Conservation (phyloP, 805 yeast genomes). For the Barnettozyma sp. region DNA sequence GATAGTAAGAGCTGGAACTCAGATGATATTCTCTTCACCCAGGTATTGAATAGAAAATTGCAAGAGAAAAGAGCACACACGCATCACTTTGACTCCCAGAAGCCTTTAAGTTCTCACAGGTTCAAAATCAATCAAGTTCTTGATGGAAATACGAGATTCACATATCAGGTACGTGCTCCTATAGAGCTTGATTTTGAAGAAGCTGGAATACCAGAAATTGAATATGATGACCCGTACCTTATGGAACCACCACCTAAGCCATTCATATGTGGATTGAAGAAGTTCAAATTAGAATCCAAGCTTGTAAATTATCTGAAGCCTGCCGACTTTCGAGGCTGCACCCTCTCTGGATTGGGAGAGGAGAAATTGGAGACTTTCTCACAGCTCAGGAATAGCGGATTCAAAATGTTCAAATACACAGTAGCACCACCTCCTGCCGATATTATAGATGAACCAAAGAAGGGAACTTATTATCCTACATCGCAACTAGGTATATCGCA, state of each 20-base stretch:
- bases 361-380: too few relatives aligned
- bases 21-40: conserved; percentile 13
- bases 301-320: conserved; percentile 29
- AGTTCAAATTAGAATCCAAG: conserved; percentile 40
- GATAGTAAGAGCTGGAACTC: not conserved
- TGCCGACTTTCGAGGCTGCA: conserved; percentile 23
- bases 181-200: conserved; percentile 35
- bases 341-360: too few relatives aligned
- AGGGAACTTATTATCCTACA: conserved; percentile 10
- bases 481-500: conserved; percentile 50
- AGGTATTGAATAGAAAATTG: conserved; percentile 5
- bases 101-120: not conserved
- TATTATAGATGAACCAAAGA: conserved; percentile 22
- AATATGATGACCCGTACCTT: conserved; percentile 60
- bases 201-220: conserved; percentile 41
- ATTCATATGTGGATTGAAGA: conserved; percentile 60
- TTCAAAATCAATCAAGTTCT: not conserved
- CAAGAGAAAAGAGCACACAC: conserved; percentile 10
- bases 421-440: conserved; percentile 42
- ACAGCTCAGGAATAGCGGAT: too few relatives aligned
- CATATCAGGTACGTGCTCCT: conserved; percentile 15
- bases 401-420: conserved; percentile 38
- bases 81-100: conserved; percentile 4
- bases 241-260: conserved; percentile 44
- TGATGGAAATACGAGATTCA: conserved; percentile 3